These are phyloP conservation scores for Kalanchoe fedtschenkoi DNA, from an alignment of 164 flowering plant species.

Conservation along the genomic window DNA sequence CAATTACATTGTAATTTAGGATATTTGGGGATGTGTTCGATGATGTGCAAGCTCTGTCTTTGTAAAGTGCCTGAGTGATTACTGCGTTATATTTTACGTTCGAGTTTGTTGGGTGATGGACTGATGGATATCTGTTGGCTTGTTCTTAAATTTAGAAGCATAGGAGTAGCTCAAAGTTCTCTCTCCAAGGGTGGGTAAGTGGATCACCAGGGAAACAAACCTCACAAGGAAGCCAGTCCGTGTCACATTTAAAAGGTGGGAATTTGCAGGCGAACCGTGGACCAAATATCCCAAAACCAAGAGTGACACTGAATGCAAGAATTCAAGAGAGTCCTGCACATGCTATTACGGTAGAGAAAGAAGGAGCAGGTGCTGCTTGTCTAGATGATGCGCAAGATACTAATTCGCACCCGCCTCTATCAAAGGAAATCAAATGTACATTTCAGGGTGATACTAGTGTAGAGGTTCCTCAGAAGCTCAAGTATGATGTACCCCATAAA, in stretches of 20 bases:
- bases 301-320: conserved; percentile 11
- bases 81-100: not conserved
- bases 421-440: conserved; percentile 7
- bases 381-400: conserved; percentile 19
- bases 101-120: not conserved
- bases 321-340: conserved; percentile 11
- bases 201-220: conserved; percentile 36
- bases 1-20: not conserved
- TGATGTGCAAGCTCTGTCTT: not conserved
- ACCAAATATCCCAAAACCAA: conserved; percentile 18
- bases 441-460: conserved; percentile 5
- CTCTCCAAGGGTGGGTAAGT: conserved; percentile 46
- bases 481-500: conserved; percentile 26
- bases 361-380: conserved; percentile 14
- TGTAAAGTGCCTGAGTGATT: not conserved
- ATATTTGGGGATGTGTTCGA: not conserved
- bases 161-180: conserved; percentile 54
- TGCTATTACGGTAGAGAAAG: conserved; percentile 16
- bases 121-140: not conserved
- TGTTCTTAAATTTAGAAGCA: conserved; percentile 41
- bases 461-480: conserved; percentile 16
- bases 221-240: conserved; percentile 18
- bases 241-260: conserved; percentile 17
- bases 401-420: conserved; percentile 4
- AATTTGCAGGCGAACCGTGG: conserved; percentile 14